A percentile compares a stretch with the other conserved stretches of the same genome.
phyloP scores from a whole-genome alignment of 768 basidiomycete species.

The Exsudoporus frostii region DNA sequence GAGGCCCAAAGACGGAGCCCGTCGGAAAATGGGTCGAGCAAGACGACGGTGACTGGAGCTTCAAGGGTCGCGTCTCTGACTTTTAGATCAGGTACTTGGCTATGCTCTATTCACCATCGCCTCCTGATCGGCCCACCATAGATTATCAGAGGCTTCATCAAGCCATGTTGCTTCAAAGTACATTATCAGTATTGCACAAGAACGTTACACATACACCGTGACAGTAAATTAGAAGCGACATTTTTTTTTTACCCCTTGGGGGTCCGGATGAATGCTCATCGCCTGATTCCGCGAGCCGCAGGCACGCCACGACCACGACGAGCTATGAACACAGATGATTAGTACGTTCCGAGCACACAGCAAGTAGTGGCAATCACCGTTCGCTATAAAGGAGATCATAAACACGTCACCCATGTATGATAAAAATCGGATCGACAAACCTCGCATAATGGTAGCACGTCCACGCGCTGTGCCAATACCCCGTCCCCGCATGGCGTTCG shows the following conservation, averaged over 20 bases:
- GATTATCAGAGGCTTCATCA: background rate
- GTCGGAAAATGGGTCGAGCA: conserved; percentile 52
- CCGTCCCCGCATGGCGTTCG: conserved; percentile 96
- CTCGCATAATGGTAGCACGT: conserved; percentile 97
- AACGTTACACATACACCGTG: conserved; percentile 15
- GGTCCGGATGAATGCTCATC: conserved; percentile 41
- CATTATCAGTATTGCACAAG: conserved; percentile 8
- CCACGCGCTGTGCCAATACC: conserved; percentile 99
- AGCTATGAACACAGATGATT: conserved; percentile 42
- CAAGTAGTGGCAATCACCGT: conserved; percentile 48
- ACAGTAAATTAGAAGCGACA: conserved; percentile 7
- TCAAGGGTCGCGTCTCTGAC: conserved; percentile 85
- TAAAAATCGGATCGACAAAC: conserved; percentile 44
- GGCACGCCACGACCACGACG: conserved; percentile 86
- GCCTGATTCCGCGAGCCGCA: conserved; percentile 74
- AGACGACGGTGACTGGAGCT: conserved; percentile 81
- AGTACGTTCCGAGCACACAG: conserved; percentile 11
- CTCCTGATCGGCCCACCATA: background rate
- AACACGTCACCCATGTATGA: conserved; percentile 9
- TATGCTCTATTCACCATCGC: background rate
- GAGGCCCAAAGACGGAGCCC: conserved; percentile 87
- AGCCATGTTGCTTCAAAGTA: background rate
- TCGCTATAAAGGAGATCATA: conserved; percentile 50
- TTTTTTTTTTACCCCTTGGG: conserved; percentile 3
- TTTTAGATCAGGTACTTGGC: conserved; percentile 44